Base-by-base conservation (phyloP, 129 eudicot genomes). In the Tanacetum coccineum region DNA sequence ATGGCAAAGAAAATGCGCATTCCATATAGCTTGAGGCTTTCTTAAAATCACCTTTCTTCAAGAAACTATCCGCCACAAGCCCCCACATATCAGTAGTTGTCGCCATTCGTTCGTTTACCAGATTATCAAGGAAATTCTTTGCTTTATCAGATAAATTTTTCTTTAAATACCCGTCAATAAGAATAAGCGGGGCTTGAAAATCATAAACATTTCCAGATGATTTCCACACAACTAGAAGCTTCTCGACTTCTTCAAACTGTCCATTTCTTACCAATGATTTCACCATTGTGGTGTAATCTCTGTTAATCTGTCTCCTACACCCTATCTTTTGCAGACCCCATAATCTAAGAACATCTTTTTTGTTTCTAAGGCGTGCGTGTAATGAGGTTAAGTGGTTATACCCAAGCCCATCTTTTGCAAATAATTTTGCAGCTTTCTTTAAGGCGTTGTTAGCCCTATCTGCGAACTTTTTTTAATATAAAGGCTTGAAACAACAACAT, bases 381-480 rank as follows among this genome's bases (percentile, higher is more conserved):
- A 92, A 82, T 1, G 98, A 79, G 59, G 86, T 92, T 36, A 92
- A 70, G 79, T 82, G 80, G 85, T 88, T 88, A 73, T 81, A 87
- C 52, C 84, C 91, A 14, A 70, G 13, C 9, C 84, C 81, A 49
- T 88, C 88, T 61, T 92, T 88, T 5, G 51, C 71, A 48, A 80
- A 81, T 17, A 83, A 70, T 40, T 74, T 82, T 86, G 88, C 98
- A 6, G 95, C 88, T 79, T 80, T 82, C 69, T 76, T 70, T 46
- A 92, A 73, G 62, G 72, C 69, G 2, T 32, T 62, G 50, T 68
- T 76, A 14, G 96, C 96, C 76, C 88, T 78, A 14, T 80, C 76
- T 47, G 36, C 52, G 9, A 81, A 68, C 14, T 64, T 82, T 15
- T 70, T 44, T 74, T 79, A 11, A 88, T 74, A 32, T 79, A 86